A percentile compares a stretch with the other conserved stretches of the same genome.
Conservation (phyloP, 202 grass and related monocot species). For the Setaria viridis region DNA sequence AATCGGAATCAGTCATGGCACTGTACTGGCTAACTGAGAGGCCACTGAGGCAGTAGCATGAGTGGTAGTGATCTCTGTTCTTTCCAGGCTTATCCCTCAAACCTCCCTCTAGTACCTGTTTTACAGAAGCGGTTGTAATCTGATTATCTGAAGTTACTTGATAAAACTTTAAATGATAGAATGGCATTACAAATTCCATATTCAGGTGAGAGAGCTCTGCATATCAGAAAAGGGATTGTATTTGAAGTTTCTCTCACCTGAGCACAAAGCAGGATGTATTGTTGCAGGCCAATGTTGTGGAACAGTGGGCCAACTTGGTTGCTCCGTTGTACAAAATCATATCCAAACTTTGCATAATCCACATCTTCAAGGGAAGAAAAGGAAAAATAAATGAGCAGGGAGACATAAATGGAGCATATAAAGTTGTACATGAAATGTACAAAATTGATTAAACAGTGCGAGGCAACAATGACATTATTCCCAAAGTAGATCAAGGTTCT, state of each 20-base stretch:
- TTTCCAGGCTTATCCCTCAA: slow-evolving; percentile 98
- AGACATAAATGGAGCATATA: slow-evolving; percentile 11
- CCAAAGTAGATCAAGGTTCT: slow-evolving; percentile 15
- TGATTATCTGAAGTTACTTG: neutral
- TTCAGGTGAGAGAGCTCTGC: neutral
- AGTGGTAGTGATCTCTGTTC: slow-evolving; percentile 82
- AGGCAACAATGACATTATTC: neutral
- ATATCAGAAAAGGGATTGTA: neutral
- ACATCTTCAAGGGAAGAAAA: slow-evolving; percentile 48
- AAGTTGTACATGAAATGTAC: slow-evolving; percentile 10
- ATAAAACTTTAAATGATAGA: neutral
- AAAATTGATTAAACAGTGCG: slow-evolving; percentile 10
- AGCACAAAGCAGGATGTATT: slow-evolving; percentile 92
- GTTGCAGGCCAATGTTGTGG: slow-evolving; percentile 85
- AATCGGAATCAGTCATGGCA: slow-evolving; percentile 50
- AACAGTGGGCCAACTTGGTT: slow-evolving; percentile 76
- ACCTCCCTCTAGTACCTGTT: slow-evolving; percentile 83
- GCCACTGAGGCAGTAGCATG: slow-evolving; percentile 95
- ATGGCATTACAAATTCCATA: neutral
- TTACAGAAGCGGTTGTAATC: slow-evolving; percentile 18
- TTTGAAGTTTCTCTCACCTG: slow-evolving; percentile 56
- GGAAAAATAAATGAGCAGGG: slow-evolving; percentile 15
- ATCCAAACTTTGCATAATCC: slow-evolving; percentile 68
- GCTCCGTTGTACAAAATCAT: slow-evolving; percentile 60
- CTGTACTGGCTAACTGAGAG: slow-evolving; percentile 81